Percentiles rank a stretch among this genome's conserved stretches.
These are phyloP conservation scores for Acacia concinna DNA, from an alignment of 331 rosid species.

Conservation along the genomic window DNA sequence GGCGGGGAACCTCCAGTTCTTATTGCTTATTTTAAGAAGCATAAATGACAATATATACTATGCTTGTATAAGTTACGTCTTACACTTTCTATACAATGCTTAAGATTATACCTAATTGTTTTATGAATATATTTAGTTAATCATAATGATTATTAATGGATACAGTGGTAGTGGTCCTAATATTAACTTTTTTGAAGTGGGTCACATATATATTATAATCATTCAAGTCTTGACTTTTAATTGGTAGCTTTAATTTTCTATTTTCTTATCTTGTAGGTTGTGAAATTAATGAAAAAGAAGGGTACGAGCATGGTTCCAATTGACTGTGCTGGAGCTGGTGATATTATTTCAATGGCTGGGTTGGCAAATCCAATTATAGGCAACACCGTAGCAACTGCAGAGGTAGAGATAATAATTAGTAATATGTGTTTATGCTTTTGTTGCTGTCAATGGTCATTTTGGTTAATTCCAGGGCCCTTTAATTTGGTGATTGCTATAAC, in stretches of 20 bases:
- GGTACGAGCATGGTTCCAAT: conserved; percentile 71
- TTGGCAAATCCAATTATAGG: conserved; percentile 83
- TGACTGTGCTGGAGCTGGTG: conserved; percentile 97
- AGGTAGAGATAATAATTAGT: conserved; percentile 45
- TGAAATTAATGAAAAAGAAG: conserved; percentile 89
- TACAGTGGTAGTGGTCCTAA: conserved; percentile 13
- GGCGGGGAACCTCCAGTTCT: neutral
- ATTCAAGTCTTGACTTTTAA: conserved; percentile 18
- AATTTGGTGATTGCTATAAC: conserved; percentile 22
- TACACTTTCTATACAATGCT: neutral
- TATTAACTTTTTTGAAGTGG: conserved; percentile 19
- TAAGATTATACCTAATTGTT: neutral
- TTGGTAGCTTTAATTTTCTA: conserved; percentile 15
- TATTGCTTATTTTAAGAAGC: conserved; percentile 16
- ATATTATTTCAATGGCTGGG: conserved; percentile 92
- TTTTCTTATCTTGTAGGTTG: conserved; percentile 54
- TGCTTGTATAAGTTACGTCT: neutral
- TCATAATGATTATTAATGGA: neutral
- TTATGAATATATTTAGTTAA: conserved; percentile 7
- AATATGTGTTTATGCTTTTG: conserved; percentile 3
- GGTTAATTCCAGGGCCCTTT: conserved; percentile 3
- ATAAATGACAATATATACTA: neutral
- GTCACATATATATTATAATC: conserved; percentile 1
- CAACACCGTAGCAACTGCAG: conserved; percentile 76
- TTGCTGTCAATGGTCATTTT: conserved; percentile 18